Conservation (phyloP, 306 rosid species). For the Gynostemma pentaphyllum region DNA sequence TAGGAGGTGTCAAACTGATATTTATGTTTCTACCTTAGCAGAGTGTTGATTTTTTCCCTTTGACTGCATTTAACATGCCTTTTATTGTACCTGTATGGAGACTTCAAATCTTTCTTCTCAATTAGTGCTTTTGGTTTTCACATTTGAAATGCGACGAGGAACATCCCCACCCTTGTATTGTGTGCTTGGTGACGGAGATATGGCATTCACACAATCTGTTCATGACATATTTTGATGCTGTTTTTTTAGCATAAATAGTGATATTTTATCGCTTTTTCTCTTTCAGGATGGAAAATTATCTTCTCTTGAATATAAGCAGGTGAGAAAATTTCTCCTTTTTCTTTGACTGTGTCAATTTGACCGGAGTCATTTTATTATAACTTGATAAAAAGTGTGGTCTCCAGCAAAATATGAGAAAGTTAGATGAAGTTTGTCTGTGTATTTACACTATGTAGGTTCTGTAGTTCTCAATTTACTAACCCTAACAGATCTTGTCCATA, state of each 20-base stretch:
- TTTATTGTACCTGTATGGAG: neutral
- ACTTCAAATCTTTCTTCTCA: neutral
- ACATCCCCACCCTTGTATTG: neutral
- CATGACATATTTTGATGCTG: neutral
- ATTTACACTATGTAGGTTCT: neutral
- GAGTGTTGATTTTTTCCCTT: neutral
- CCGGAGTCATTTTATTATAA: neutral
- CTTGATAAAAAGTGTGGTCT: neutral
- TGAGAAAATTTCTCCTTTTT: slow-evolving; percentile 18
- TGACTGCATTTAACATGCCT: neutral
- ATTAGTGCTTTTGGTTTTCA: neutral
- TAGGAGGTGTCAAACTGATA: slow-evolving; percentile 11
- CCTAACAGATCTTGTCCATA: neutral
- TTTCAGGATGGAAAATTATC: slow-evolving; percentile 59
- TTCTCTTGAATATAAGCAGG: slow-evolving; percentile 62
- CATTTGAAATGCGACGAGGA: neutral
- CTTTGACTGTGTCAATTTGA: neutral
- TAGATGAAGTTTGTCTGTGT: neutral
- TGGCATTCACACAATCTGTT: neutral
- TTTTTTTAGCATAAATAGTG: neutral
- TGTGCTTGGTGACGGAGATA: neutral
- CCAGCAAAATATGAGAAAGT: neutral
- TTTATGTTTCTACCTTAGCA: neutral
- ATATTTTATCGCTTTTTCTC: slow-evolving; percentile 9
- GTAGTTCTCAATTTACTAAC: neutral